Percentiles rank a stretch among this genome's conserved stretches.
phyloP scores from a whole-genome alignment of 805 yeast species.

The Jamesozyma gamospora region DNA sequence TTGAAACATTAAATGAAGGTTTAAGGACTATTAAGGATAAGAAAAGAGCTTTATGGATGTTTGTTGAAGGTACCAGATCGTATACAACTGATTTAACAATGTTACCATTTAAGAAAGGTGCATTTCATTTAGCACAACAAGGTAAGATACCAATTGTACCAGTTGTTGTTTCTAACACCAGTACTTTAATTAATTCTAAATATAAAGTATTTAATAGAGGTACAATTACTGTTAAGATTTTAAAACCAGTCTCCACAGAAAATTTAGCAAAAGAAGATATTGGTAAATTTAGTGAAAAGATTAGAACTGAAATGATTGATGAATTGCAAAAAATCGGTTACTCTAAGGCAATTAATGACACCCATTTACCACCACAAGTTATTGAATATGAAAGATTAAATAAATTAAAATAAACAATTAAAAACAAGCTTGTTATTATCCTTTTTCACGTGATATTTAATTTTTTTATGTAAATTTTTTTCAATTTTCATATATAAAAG shows the following conservation, averaged over 20 bases:
- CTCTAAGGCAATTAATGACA: constrained; percentile 28
- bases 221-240: constrained; percentile 62
- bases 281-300: constrained; percentile 43
- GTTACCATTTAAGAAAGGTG: constrained; percentile 92
- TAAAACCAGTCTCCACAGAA: constrained; percentile 69
- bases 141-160: constrained; percentile 87
- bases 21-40: constrained; percentile 47
- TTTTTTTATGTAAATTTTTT: no score
- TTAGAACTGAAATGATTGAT: constrained; percentile 47
- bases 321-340: constrained; percentile 32
- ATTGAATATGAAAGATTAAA: neutral
- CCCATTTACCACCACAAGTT: constrained; percentile 21
- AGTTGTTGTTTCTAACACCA: constrained; percentile 76
- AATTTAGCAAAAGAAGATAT: constrained; percentile 67
- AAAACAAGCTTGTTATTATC: no score
- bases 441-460: no score
- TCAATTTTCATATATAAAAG: no score
- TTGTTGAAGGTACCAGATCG: constrained; percentile 97
- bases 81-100: constrained; percentile 56
- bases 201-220: constrained; percentile 65
- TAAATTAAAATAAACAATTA: neutral
- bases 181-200: constrained; percentile 55
- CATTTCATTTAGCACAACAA: constrained; percentile 93
- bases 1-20: constrained; percentile 64
- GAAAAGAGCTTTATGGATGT: constrained; percentile 73